Percentiles rank a stretch among this genome's conserved stretches.
Conservation (phyloP, 2,329 filamentous ascomycete species). For the Ceratocystis destructans region DNA sequence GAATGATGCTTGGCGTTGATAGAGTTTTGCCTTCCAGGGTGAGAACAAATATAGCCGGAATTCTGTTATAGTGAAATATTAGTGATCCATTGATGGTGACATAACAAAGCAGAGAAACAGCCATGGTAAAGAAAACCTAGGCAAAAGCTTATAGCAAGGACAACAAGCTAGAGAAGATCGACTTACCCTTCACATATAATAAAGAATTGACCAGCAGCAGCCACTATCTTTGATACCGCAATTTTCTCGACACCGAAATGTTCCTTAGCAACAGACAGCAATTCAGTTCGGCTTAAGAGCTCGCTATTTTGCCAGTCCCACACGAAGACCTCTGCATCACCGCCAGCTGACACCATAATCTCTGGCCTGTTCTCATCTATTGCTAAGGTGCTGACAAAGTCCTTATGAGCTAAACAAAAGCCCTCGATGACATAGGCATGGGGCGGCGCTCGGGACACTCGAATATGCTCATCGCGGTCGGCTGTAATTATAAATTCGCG, state of each 20-base stretch:
- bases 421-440: conserved; percentile 80
- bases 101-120: conserved; percentile 4
- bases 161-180: neutral
- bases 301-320: conserved; percentile 63
- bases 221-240: conserved; percentile 30
- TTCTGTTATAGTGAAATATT: conserved; percentile 27
- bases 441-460: conserved; percentile 65
- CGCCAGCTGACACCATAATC: conserved; percentile 73
- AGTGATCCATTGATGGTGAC: neutral
- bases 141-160: neutral
- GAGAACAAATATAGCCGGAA: conserved; percentile 54
- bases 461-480: conserved; percentile 60
- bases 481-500: conserved; percentile 41
- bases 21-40: conserved; percentile 42
- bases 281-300: conserved; percentile 40
- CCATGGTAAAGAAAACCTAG: neutral
- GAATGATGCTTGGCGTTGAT: conserved; percentile 30
- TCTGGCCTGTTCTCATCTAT: conserved; percentile 42
- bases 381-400: conserved; percentile 69
- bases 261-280: conserved; percentile 28
- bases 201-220: conserved; percentile 26
- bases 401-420: conserved; percentile 76
- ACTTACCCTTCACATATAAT: conserved; percentile 34
- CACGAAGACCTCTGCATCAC: conserved; percentile 61
- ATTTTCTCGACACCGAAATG: conserved; percentile 24